phyloP scores from a whole-genome alignment of 2,329 filamentous ascomycete species.

The Arachnopeziza araneosa region DNA sequence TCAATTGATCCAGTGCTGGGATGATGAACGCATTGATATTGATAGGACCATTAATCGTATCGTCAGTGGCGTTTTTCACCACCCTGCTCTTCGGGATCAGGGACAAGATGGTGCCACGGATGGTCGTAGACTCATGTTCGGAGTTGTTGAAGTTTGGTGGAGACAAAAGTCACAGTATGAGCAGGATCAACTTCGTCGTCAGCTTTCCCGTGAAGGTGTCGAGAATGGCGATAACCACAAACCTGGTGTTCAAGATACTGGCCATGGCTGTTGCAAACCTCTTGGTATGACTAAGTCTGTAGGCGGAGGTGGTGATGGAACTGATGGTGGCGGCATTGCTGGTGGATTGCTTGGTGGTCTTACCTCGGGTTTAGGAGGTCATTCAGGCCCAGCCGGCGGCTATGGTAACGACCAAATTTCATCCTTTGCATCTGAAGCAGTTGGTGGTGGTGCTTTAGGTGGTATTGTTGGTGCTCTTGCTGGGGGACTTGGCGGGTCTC shows the following conservation, averaged over 20 bases:
- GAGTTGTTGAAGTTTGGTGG: constrained; percentile 83
- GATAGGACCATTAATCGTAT: constrained; percentile 69
- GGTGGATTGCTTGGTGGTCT: constrained; percentile 53
- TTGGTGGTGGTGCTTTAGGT: constrained; percentile 60
- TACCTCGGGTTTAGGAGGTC: constrained; percentile 39
- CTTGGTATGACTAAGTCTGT: constrained; percentile 68
- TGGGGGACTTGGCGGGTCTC: constrained; percentile 56
- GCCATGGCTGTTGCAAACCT: constrained; percentile 73
- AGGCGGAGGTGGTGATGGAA: constrained; percentile 43
- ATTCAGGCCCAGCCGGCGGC: constrained; percentile 22
- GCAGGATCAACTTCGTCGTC: constrained; percentile 62
- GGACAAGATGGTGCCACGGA: constrained; percentile 67
- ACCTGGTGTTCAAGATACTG: constrained; percentile 74
- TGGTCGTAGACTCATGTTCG: constrained; percentile 71
- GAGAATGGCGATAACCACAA: constrained; percentile 77
- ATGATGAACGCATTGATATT: constrained; percentile 66
- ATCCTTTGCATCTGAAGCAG: constrained; percentile 51
- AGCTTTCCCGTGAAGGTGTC: constrained; percentile 76
- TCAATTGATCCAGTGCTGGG: constrained; percentile 82
- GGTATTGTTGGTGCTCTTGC: constrained; percentile 67
- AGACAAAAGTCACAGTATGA: constrained; percentile 54
- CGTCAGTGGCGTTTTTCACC: constrained; percentile 77
- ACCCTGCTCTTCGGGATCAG: constrained; percentile 70
- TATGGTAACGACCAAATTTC: constrained; percentile 34
- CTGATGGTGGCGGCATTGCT: constrained; percentile 47